Evolutionary conservation across 1,284 basidiomycete species (phyloP), one percentile per base, ranked within the genome.

Genomic region (Leccinum subfulvum): DNA sequence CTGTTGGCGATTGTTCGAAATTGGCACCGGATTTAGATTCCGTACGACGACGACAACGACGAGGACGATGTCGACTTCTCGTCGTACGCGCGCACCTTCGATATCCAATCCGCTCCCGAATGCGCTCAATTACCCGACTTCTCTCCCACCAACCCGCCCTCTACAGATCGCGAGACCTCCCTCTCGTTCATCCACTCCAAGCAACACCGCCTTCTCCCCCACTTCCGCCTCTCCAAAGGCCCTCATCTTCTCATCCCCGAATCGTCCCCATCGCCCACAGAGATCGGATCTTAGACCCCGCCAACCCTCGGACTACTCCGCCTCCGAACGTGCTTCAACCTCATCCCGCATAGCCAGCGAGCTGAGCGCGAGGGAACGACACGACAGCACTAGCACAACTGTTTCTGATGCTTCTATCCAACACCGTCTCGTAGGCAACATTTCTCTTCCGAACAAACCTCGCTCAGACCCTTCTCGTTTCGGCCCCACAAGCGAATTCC

Each of bases 261-360:
- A 74, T 63, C 82, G 81, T 28, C 84, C 85, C 28, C 78, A 82
- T 60, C 81, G 84, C 58, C 84, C 85, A 23, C 83, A 84, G 70
- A 77, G 84, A 69, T 86, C 84, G 14, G 84, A 85, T 62, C 72
- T 83, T 23, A 79, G 84, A 69, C 77, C 72, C 61, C 78, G 82
- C 58, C 74, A 74, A 41, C 59, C 65, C 62, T 78, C 80, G 28
- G 84, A 84, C 56, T 74, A 80, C 62, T 77, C 78, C 55, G 73
- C 69, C 55, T 79, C 78, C 60, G 82, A 82, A 59, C 75, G 76
- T 33, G 70, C 75, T 47, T 81, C 80, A n/a, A 73, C 76, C 47
- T 74, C 67, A 9, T 75, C 73, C 7, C 72, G 69, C 55, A 33
- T 62, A 62, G 64, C 64, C 49, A 69, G 65, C 55, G 71, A 74